Percentiles rank a stretch among this genome's conserved stretches.
Conservation (phyloP, 2,329 filamentous ascomycete genomes). For the Ceratocystis diversiconidia region DNA sequence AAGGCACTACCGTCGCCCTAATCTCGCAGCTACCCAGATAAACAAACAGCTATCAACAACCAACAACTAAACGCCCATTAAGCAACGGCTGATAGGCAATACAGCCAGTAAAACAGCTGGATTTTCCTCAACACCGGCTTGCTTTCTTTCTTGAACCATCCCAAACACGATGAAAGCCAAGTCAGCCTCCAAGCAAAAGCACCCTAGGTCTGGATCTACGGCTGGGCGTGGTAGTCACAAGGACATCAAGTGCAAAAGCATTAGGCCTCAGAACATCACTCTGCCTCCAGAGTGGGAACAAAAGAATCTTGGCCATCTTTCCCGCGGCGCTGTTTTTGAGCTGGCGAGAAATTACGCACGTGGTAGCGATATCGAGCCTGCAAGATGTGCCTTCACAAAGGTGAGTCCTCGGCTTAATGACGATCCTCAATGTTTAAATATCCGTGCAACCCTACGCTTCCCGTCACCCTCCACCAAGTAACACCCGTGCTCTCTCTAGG, state of each 20-base stretch:
- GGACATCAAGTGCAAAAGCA: neutral
- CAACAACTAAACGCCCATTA: too few relatives aligned
- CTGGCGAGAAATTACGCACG: neutral
- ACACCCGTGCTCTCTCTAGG: neutral
- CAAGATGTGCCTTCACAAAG: slow-evolving; percentile 1
- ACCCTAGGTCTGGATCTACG: neutral
- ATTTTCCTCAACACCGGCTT: too few relatives aligned
- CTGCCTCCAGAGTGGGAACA: neutral
- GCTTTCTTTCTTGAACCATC: too few relatives aligned
- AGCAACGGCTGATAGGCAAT: too few relatives aligned
- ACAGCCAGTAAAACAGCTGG: too few relatives aligned
- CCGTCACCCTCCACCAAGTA: too few relatives aligned
- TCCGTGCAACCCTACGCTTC: too few relatives aligned
- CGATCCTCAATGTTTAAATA: too few relatives aligned
- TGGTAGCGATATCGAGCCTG: neutral
- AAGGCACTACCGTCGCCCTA: too few relatives aligned
- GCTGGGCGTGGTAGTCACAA: neutral
- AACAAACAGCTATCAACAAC: too few relatives aligned
- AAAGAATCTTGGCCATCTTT: neutral
- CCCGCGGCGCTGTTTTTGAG: neutral
- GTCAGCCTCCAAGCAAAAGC: neutral
- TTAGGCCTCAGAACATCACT: neutral
- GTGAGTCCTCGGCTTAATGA: neutral
- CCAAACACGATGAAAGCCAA: too few relatives aligned
- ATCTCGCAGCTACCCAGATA: too few relatives aligned